phyloP scores from a whole-genome alignment of 805 yeast genomes.

The Ogataea methylovora region DNA sequence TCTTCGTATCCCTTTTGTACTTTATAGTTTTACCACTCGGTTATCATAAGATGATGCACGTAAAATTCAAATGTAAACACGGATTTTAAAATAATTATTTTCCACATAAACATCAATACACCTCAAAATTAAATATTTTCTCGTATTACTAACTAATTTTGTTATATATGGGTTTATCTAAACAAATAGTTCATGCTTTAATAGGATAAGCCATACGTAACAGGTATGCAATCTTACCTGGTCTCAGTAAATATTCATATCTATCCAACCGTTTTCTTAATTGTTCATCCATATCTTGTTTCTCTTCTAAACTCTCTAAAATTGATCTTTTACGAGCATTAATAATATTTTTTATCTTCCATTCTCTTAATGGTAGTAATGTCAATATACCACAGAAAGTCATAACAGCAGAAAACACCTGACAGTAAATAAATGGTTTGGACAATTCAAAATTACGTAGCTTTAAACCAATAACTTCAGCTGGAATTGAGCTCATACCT shows the following conservation, averaged over 20 bases:
- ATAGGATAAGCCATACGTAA: conserved; percentile 20
- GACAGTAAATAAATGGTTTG: conserved; percentile 50
- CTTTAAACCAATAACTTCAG: conserved; percentile 25
- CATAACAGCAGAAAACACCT: conserved; percentile 47
- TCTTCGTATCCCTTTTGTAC: too few relatives aligned
- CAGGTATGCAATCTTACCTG: background rate
- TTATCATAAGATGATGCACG: too few relatives aligned
- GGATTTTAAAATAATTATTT: too few relatives aligned
- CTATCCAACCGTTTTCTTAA: conserved; percentile 7
- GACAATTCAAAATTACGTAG: conserved; percentile 16
- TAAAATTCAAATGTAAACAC: too few relatives aligned
- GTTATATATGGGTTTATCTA: too few relatives aligned
- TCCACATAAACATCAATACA: too few relatives aligned
- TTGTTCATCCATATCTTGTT: background rate
- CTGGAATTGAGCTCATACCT: conserved; percentile 23
- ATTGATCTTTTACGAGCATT: conserved; percentile 12
- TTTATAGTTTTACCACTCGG: too few relatives aligned
- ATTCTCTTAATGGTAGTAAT: conserved; percentile 46
- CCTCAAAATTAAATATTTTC: too few relatives aligned
- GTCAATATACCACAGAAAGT: conserved; percentile 35
- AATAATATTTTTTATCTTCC: conserved; percentile 39
- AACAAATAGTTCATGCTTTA: too few relatives aligned
- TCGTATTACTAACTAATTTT: too few relatives aligned
- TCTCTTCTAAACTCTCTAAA: conserved; percentile 3
- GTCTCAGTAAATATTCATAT: conserved; percentile 5